A percentile compares a stretch with the other conserved stretches of the same genome.
Evolutionary conservation across 2,329 filamentous ascomycete species (phyloP).

Genomic region (Cladosporium sp.): DNA sequence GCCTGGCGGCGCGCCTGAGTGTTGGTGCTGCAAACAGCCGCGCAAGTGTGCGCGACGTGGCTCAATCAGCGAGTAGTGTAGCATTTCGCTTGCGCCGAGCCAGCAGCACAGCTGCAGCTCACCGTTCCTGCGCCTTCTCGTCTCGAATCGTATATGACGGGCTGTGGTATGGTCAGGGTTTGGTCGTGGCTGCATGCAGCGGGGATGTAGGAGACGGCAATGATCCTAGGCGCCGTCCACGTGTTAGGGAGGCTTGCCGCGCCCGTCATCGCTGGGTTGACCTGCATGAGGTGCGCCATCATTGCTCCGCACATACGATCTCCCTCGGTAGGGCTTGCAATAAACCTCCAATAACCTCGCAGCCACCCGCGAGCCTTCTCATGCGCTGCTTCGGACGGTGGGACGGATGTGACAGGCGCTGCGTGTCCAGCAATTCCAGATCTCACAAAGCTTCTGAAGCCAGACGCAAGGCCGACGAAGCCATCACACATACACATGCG

Average conservation of each 20-base stretch:
- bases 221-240: constrained; percentile 3
- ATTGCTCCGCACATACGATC: constrained; percentile 1
- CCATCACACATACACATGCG: no score
- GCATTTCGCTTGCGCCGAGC: neutral
- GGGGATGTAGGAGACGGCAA: neutral
- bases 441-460: no score
- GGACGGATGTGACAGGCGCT: no score
- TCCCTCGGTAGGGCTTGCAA: neutral
- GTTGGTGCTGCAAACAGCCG: neutral
- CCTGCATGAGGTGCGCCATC: constrained; percentile 4
- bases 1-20: neutral
- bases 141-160: neutral
- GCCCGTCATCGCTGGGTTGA: constrained; percentile 1
- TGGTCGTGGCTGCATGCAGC: constrained; percentile 3
- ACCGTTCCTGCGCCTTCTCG: constrained; percentile 1
- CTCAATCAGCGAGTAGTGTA: neutral
- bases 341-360: neutral
- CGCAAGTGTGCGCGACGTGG: neutral
- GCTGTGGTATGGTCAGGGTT: neutral
- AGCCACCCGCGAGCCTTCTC: neutral
- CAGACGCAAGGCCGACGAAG: no score
- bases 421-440: no score
- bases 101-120: neutral
- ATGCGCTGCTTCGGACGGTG: no score
- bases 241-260: constrained; percentile 3